phyloP scores from a whole-genome alignment of 1,139 yeast genomes.

The Nakaseomyces kungkrabaensis region DNA sequence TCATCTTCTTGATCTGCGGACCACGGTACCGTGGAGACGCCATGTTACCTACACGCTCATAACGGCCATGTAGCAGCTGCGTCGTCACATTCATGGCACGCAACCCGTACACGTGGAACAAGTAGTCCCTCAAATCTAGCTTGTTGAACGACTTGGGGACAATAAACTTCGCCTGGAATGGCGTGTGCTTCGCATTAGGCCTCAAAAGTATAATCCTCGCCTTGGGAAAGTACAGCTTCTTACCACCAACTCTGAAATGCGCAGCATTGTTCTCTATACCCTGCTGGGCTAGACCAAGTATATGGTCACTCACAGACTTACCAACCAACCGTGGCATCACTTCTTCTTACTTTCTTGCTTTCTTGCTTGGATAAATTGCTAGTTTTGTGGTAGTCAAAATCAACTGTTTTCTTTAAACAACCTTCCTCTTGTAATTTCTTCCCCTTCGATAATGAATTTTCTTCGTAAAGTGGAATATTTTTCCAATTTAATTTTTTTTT shows the following conservation, averaged over 20 bases:
- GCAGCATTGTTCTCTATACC: slow-evolving; percentile 58
- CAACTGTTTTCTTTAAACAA: too few relatives aligned
- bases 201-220: slow-evolving; percentile 71
- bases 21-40: slow-evolving; percentile 65
- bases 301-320: slow-evolving; percentile 18
- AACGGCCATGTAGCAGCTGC: slow-evolving; percentile 69
- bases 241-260: slow-evolving; percentile 73
- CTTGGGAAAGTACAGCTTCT: slow-evolving; percentile 67
- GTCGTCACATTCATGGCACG: slow-evolving; percentile 83
- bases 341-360: neutral
- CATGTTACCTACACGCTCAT: slow-evolving; percentile 43
- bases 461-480: too few relatives aligned
- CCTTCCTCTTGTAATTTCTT: too few relatives aligned
- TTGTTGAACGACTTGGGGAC: slow-evolving; percentile 89
- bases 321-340: slow-evolving; percentile 5
- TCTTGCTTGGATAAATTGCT: neutral
- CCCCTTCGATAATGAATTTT: too few relatives aligned
- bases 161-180: slow-evolving; percentile 87
- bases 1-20: slow-evolving; percentile 87
- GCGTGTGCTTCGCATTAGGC: slow-evolving; percentile 90
- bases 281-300: slow-evolving; percentile 37
- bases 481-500: too few relatives aligned
- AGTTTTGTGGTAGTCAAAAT: too few relatives aligned
- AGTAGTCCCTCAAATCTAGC: slow-evolving; percentile 81
- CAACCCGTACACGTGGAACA: slow-evolving; percentile 78